These are phyloP conservation scores for Tothia fuscella DNA, from an alignment of 2,329 filamentous ascomycete genomes.

Conservation along the genomic window DNA sequence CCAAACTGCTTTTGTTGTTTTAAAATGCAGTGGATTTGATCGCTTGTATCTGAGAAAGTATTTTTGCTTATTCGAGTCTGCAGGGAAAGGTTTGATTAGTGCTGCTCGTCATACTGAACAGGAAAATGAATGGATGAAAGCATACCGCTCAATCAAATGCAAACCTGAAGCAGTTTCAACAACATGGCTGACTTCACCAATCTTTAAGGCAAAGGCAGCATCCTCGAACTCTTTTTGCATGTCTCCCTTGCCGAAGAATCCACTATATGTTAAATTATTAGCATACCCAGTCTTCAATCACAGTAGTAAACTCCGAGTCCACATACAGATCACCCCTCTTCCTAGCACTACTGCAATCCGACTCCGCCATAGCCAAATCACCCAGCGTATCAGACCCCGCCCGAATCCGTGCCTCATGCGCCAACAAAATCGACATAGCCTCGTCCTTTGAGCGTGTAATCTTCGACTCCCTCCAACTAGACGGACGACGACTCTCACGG, in stretches of 20 bases:
- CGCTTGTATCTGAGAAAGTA: too few species aligned
- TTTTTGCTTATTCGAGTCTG: too few species aligned
- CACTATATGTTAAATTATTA: constrained; percentile 25
- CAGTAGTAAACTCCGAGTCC: neutral
- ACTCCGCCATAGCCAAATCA: constrained; percentile 77
- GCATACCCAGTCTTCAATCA: neutral
- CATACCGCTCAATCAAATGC: constrained; percentile 88
- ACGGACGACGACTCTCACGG: constrained; percentile 71
- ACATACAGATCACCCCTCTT: constrained; percentile 80
- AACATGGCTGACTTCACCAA: constrained; percentile 73
- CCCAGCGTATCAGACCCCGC: constrained; percentile 57
- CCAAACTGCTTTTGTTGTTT: too few species aligned
- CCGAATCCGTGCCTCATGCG: constrained; percentile 65
- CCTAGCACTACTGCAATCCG: constrained; percentile 87
- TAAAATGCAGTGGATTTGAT: too few species aligned
- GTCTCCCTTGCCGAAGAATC: constrained; percentile 85
- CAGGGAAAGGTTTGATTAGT: too few species aligned
- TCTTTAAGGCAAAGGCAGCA: constrained; percentile 78
- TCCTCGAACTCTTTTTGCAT: constrained; percentile 99
- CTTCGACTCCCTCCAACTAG: constrained; percentile 82
- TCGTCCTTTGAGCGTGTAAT: constrained; percentile 87
- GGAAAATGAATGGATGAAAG: constrained; percentile 10
- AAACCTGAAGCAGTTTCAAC: constrained; percentile 89
- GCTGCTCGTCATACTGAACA: too few species aligned
- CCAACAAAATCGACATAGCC: constrained; percentile 63